phyloP scores from a whole-genome alignment of 2,329 filamentous ascomycete genomes.

The Fusarium sp. region DNA sequence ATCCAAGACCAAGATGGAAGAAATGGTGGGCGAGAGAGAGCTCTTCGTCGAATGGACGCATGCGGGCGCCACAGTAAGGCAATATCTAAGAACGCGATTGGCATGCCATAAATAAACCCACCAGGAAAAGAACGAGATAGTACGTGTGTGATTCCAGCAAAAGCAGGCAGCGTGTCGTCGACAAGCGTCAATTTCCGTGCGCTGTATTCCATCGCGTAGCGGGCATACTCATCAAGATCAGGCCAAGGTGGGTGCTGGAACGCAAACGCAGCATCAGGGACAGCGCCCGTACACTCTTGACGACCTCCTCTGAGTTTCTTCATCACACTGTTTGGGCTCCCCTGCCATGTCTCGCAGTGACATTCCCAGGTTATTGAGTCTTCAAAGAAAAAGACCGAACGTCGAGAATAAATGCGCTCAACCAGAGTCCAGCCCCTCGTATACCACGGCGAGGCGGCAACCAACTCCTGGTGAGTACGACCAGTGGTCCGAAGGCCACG shows the following conservation, averaged over 20 bases:
- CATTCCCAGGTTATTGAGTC: conserved; percentile 58
- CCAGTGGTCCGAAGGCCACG: conserved; percentile 41
- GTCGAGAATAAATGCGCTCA: conserved; percentile 55
- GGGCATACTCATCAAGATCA: conserved; percentile 58
- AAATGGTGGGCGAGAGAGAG: conserved; percentile 50
- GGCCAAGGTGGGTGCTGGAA: conserved; percentile 57
- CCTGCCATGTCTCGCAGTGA: conserved; percentile 57
- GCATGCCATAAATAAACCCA: conserved; percentile 59
- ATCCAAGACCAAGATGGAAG: conserved; percentile 60
- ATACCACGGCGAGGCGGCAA: conserved; percentile 53
- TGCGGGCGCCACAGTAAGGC: conserved; percentile 58
- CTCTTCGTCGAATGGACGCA: conserved; percentile 54
- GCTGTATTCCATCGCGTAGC: conserved; percentile 57
- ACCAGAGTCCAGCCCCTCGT: conserved; percentile 57
- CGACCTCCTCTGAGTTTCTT: conserved; percentile 48
- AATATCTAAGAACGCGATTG: conserved; percentile 57
- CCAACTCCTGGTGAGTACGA: conserved; percentile 51
- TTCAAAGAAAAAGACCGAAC: conserved; percentile 57
- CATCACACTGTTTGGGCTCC: conserved; percentile 46
- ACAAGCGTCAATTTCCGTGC: conserved; percentile 52
- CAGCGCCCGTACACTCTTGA: conserved; percentile 47
- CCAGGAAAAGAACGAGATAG: conserved; percentile 55
- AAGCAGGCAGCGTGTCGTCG: conserved; percentile 56
- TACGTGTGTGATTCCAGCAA: conserved; percentile 55
- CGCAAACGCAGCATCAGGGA: conserved; percentile 49